Conservation (phyloP, 1,139 yeast species). For the Eremothecium gossypii region DNA sequence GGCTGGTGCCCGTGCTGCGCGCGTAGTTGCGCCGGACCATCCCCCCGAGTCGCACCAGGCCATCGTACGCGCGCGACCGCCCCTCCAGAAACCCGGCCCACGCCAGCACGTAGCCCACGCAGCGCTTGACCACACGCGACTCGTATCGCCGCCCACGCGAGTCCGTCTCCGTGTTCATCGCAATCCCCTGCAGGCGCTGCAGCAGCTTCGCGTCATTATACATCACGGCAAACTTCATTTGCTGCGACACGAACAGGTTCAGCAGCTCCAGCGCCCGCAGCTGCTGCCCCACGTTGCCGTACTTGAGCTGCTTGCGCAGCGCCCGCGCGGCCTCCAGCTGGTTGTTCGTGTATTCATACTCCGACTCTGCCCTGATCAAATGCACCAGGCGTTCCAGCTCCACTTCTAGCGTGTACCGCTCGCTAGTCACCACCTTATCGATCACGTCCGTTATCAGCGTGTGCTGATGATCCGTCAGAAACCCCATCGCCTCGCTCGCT, state of each 20-base stretch:
- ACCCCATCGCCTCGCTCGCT: slow-evolving; percentile 34
- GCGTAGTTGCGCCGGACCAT: slow-evolving; percentile 12
- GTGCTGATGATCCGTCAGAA: slow-evolving; percentile 41
- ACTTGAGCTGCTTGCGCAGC: slow-evolving; percentile 75
- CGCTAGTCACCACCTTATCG: slow-evolving; percentile 38
- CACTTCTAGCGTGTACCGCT: slow-evolving; percentile 34
- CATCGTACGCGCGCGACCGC: slow-evolving; percentile 29
- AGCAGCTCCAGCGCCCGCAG: slow-evolving; percentile 50
- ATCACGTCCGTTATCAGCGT: slow-evolving; percentile 48
- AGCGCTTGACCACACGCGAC: slow-evolving; percentile 14
- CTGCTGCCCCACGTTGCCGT: slow-evolving; percentile 42
- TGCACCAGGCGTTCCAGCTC: slow-evolving; percentile 32
- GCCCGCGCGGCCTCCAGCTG: slow-evolving; percentile 78
- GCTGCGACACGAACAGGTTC: slow-evolving; percentile 70
- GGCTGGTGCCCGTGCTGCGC: not conserved
- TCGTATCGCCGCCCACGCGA: slow-evolving; percentile 17
- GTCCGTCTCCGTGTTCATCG: slow-evolving; percentile 24
- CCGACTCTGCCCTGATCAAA: slow-evolving; percentile 24
- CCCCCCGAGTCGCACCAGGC: slow-evolving; percentile 13
- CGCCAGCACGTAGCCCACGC: slow-evolving; percentile 15
- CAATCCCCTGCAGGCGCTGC: slow-evolving; percentile 53
- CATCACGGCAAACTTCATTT: slow-evolving; percentile 38
- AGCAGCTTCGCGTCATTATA: slow-evolving; percentile 66
- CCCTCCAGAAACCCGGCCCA: slow-evolving; percentile 28
- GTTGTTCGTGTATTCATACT: slow-evolving; percentile 18